Base-by-base conservation (phyloP, 2,329 filamentous ascomycete genomes). In the Cladophialophora immunda region DNA sequence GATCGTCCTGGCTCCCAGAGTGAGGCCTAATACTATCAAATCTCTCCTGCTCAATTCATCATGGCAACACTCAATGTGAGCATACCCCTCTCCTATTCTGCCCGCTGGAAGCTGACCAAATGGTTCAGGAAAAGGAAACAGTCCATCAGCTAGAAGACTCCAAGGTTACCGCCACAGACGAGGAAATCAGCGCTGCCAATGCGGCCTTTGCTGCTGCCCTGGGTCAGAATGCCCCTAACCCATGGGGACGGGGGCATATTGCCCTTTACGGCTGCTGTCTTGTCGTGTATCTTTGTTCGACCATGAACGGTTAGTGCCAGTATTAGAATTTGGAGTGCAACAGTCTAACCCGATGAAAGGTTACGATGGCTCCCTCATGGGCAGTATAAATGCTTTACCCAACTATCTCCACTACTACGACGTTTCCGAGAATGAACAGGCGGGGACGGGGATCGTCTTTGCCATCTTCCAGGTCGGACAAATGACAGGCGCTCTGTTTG, bases 161-260 rank as follows among this genome's bases (percentile, higher is more conserved):
- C 71, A 73, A 97, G 74, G 87, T 89, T 59, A 95, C 95, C 82
- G 94, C 99, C 73, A 94, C 96, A 85, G 94, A 98, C 73, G 83
- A 86, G 57, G 94, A 98, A 66, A 84, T 95, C 75, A 97, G 93
- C 80, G 95, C 53, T 11, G 61, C 22, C 38, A 64, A 64, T 19
- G 61, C 54, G 13, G 54, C 58, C n/a, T 64, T 64, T 30, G 61
- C 61, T 22, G 36, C 61, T 50, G 61, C 61, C 27, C 30, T 71
- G 17, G 59, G 38, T 9, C 45, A 63, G 17, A 65, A 63, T 56
- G 62, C 67, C 13, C 70, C 70, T 2, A 68, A 66, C 57, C 65
- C 62, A 47, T 69, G 68, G 41, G 69, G 70, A 8, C 60, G 38
- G 30, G 70, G 69, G 29, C 66, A 72, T 59, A 56, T 71, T 3